Conservation (phyloP, 108 stramenopile genomes). For the Nannochloropsis granulata region DNA sequence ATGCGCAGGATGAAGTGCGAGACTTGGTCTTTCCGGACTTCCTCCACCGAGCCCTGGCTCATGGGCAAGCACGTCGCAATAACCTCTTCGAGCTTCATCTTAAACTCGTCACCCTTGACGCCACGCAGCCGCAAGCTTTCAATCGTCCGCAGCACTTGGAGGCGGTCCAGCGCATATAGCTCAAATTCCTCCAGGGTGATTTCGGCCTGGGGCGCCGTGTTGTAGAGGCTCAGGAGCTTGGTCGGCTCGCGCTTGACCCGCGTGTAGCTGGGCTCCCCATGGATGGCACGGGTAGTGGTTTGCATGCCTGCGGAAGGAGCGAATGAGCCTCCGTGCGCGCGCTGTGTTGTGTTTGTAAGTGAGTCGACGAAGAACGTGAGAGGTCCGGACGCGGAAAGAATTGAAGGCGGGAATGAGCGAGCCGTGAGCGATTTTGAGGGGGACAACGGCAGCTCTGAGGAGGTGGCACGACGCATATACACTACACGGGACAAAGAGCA, state of each 20-base stretch:
- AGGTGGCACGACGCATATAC: no score
- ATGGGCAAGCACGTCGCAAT: not conserved
- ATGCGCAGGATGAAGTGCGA: constrained; percentile 90
- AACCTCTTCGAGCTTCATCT: not conserved
- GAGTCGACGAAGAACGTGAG: no score
- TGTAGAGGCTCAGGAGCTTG: constrained; percentile 30
- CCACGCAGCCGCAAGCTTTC: constrained; percentile 58
- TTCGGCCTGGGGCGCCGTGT: constrained; percentile 25
- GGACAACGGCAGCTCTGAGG: no score
- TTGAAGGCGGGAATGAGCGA: no score
- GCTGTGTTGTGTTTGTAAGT: no score
- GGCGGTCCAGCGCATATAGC: constrained; percentile 36
- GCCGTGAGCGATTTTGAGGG: no score
- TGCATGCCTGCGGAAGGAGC: not conserved
- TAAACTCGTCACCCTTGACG: not conserved
- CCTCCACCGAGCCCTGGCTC: constrained; percentile 1
- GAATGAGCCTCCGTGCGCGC: no score
- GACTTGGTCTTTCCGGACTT: constrained; percentile 47
- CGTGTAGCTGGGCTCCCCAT: not conserved
- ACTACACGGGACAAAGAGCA: no score
- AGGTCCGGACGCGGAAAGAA: no score
- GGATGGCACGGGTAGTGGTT: not conserved
- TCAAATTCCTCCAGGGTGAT: constrained; percentile 46
- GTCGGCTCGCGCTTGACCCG: not conserved
- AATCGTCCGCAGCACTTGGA: constrained; percentile 67